Percentiles rank a stretch among this genome's conserved stretches.
phyloP scores from a whole-genome alignment of 768 basidiomycete genomes.

The Amanita molliuscula region DNA sequence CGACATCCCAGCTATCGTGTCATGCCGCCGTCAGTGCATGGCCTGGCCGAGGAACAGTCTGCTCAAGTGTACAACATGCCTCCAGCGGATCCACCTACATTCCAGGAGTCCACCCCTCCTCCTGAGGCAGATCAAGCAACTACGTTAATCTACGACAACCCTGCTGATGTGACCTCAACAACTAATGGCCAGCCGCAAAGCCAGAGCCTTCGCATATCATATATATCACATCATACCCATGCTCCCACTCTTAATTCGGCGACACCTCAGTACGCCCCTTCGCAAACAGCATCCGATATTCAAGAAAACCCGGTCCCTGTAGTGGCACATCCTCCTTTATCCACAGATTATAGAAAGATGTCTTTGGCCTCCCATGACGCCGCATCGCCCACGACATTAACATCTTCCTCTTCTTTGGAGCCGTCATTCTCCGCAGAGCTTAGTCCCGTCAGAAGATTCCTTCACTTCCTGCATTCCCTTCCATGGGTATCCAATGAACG shows the following conservation, averaged over 20 bases:
- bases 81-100: constrained; percentile 10
- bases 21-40: constrained; percentile 19
- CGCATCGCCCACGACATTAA: constrained; percentile 13
- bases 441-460: constrained; percentile 31
- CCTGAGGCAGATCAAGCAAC: constrained; percentile 7
- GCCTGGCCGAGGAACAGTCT: constrained; percentile 16
- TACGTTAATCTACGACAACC: constrained; percentile 3
- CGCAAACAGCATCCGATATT: constrained; percentile 3
- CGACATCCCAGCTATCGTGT: constrained; percentile 20
- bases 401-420: constrained; percentile 19
- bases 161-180: constrained; percentile 4
- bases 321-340: constrained; percentile 20
- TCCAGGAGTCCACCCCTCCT: constrained; percentile 10
- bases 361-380: constrained; percentile 13
- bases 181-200: constrained; percentile 3
- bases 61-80: constrained; percentile 14
- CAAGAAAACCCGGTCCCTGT: constrained; percentile 9
- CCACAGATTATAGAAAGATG: constrained; percentile 30
- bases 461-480: constrained; percentile 28
- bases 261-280: neutral
- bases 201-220: constrained; percentile 6
- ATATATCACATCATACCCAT: constrained; percentile 5
- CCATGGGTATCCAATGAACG: constrained; percentile 37
- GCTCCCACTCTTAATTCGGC: constrained; percentile 7
- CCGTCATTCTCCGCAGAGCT: constrained; percentile 27